Evolutionary conservation across 805 yeast species (phyloP), one percentile per base, ranked within the genome.

Genomic region (Metschnikowia borealis): DNA sequence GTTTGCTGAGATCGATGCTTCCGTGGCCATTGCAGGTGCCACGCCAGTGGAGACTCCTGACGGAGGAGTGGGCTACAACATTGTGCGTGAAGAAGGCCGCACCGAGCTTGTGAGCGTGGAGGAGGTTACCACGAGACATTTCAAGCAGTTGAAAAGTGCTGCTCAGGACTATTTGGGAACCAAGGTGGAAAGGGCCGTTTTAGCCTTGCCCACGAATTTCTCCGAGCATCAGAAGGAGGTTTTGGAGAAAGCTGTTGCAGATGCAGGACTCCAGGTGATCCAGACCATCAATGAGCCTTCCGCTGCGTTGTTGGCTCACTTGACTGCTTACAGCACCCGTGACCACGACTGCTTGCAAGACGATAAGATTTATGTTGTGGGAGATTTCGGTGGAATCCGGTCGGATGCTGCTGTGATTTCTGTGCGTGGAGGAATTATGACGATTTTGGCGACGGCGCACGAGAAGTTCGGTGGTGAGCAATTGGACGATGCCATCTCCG

Each of bases 341-440:
- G 79, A 70, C 38, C 60, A 60, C 44, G 81, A 78, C 55, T 69
- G 73, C 49, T 68, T 78, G 54, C 61, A 62, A 49, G 71, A 81
- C 58, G 96, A 89, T 71, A 85, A 85, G 75, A 70, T 88, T 53
- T 84, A 84, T 63, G 95, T 89, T 45, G 97, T 94, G 59, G 95
- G 96, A 49, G 99, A 94, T 71, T 88, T 94, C 63, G 99, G 99
- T 68, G 97, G 96, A 65, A 79, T 90, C 60, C 82, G 98, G 73
- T 85, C 96, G 38, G 98, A 94, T 66, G 97, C 91, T 54, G 96
- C 98, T 52, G 91, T 94, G 46, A 75, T 94, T 62, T 84, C 97
- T 38, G 87, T 85, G 48, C 84, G 97, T 76, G 96, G 96, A 56
- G 99, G 99, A 63, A 81, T 94, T 59, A 79, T 88, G 73, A 92